Percentiles rank a stretch among this genome's conserved stretches.
These are phyloP conservation scores for Globisporangium spinosum DNA, from an alignment of 352 stramenopile genomes.

Conservation along the genomic window DNA sequence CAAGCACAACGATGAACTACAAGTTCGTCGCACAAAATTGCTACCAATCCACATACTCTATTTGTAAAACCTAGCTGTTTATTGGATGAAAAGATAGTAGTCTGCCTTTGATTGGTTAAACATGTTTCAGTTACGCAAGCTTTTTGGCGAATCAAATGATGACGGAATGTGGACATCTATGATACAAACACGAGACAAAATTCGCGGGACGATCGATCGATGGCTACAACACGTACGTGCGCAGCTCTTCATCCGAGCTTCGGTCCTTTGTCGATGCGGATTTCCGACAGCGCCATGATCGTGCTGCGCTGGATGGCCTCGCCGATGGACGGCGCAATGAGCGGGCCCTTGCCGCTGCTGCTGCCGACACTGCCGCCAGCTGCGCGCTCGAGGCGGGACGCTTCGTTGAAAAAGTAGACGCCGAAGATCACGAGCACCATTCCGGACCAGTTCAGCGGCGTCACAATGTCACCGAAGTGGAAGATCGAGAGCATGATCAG, in stretches of 20 bases:
- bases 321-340: conserved; percentile 27
- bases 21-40: background rate
- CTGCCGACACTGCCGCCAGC: background rate
- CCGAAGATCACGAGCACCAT: conserved; percentile 86
- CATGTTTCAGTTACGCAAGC: background rate
- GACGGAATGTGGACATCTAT: background rate
- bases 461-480: conserved; percentile 86
- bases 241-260: conserved; percentile 27
- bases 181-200: conserved; percentile 14
- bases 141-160: conserved; percentile 8
- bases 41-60: background rate
- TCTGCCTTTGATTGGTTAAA: background rate
- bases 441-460: conserved; percentile 74
- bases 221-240: background rate
- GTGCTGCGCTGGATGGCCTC: conserved; percentile 42
- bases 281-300: conserved; percentile 57
- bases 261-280: conserved; percentile 48
- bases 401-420: conserved; percentile 86
- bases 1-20: background rate
- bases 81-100: conserved; percentile 4
- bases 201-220: background rate
- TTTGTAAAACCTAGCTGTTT: background rate
- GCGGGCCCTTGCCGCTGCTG: conserved; percentile 7
- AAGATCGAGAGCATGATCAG: conserved; percentile 90
- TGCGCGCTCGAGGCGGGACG: conserved; percentile 57